phyloP scores from a whole-genome alignment of 768 basidiomycete genomes.

The Leccinellum albellum region DNA sequence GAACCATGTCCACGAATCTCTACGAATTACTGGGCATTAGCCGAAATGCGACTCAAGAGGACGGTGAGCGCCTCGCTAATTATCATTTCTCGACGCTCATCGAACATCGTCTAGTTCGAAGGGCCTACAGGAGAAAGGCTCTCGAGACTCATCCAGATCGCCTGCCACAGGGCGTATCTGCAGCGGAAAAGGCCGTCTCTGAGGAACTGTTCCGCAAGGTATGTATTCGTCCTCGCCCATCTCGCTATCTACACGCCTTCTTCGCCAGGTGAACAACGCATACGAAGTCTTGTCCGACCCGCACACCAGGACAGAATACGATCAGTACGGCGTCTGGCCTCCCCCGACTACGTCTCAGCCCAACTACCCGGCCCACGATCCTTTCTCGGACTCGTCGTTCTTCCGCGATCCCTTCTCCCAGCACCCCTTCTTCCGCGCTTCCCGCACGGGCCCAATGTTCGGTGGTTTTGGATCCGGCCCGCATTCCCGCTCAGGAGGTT shows the following conservation, averaged over 20 bases:
- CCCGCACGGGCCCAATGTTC: constrained; percentile 22
- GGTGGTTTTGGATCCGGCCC: constrained; percentile 23
- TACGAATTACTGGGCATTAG: constrained; percentile 61
- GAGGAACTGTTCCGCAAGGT: constrained; percentile 57
- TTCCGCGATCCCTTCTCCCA: constrained; percentile 16
- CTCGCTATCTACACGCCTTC: background rate
- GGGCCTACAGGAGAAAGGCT: constrained; percentile 73
- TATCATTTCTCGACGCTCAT: constrained; percentile 2
- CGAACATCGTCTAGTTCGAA: constrained; percentile 49
- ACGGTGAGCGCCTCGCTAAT: constrained; percentile 48
- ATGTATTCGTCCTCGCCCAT: background rate
- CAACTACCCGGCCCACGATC: constrained; percentile 5
- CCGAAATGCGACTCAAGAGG: constrained; percentile 53
- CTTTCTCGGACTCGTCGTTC: constrained; percentile 21
- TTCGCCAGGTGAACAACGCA: constrained; percentile 63
- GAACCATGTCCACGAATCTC: constrained; percentile 51
- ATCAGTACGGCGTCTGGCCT: constrained; percentile 67
- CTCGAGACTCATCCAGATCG: constrained; percentile 76
- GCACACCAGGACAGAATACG: constrained; percentile 61
- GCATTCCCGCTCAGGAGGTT: constrained; percentile 28
- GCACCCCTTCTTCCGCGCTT: constrained; percentile 19
- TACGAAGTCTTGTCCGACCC: constrained; percentile 71
- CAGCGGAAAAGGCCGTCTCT: constrained; percentile 53
- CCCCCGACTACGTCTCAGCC: constrained; percentile 45
- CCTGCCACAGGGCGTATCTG: constrained; percentile 50